phyloP scores from a whole-genome alignment of 2,329 filamentous ascomycete species.

The Trichoderma sp. region DNA sequence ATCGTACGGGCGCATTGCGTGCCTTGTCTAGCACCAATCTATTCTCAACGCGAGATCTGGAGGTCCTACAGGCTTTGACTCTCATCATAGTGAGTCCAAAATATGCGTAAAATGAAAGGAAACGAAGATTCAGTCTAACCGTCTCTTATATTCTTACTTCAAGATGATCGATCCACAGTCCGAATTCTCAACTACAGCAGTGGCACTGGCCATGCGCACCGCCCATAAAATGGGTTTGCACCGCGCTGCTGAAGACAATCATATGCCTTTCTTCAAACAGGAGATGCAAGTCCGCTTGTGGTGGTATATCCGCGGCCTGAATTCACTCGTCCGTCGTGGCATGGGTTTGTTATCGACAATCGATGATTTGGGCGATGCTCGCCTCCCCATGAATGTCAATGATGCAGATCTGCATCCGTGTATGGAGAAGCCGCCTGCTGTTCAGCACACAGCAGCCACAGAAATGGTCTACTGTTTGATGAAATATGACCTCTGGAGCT shows the following conservation, averaged over 20 bases:
- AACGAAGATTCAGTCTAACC: neutral
- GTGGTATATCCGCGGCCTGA: conserved; percentile 63
- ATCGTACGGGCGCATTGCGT: conserved; percentile 54
- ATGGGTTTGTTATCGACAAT: conserved; percentile 39
- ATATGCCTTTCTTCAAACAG: conserved; percentile 59
- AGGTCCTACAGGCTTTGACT: conserved; percentile 51
- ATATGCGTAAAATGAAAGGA: neutral
- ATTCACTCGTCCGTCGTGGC: conserved; percentile 32
- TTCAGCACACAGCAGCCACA: conserved; percentile 55
- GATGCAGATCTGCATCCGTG: conserved; percentile 56
- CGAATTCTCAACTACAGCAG: conserved; percentile 58
- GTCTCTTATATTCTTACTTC: neutral
- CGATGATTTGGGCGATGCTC: conserved; percentile 54
- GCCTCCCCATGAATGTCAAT: conserved; percentile 56
- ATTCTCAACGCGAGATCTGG: neutral
- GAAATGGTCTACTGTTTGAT: conserved; percentile 60
- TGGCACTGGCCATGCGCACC: conserved; percentile 60
- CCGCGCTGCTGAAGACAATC: conserved; percentile 56
- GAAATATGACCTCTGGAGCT: conserved; percentile 40
- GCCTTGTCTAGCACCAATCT: conserved; percentile 35
- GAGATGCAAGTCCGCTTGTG: conserved; percentile 66
- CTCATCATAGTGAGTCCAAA: conserved; percentile 50
- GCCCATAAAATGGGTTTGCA: conserved; percentile 67
- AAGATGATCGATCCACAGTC: conserved; percentile 20
- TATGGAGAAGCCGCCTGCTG: conserved; percentile 43